phyloP scores from a whole-genome alignment of 768 basidiomycete species.

The Trametes maxima region DNA sequence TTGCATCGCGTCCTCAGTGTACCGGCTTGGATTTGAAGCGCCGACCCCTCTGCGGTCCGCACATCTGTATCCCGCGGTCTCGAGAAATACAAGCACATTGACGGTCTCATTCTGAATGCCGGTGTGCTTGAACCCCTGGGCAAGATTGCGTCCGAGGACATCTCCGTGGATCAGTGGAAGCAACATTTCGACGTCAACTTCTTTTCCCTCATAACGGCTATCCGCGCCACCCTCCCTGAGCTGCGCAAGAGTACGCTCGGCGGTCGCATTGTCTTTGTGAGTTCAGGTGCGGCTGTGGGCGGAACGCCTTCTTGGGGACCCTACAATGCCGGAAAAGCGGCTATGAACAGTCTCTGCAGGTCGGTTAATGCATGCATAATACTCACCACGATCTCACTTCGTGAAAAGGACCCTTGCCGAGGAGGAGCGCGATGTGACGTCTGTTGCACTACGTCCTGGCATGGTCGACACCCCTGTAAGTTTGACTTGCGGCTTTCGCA shows the following conservation, averaged over 20 bases:
- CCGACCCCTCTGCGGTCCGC: conserved; percentile 57
- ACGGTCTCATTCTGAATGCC: conserved; percentile 86
- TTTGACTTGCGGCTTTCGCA: not conserved
- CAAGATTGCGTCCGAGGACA: conserved; percentile 51
- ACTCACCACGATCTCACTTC: not conserved
- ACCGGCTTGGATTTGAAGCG: conserved; percentile 45
- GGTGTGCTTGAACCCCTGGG: conserved; percentile 73
- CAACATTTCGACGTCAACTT: conserved; percentile 84
- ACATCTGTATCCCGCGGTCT: conserved; percentile 56
- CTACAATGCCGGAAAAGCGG: conserved; percentile 85
- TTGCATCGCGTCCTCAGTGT: conserved; percentile 5
- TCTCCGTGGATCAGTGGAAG: conserved; percentile 64
- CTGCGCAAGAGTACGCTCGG: conserved; percentile 60
- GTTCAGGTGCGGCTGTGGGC: conserved; percentile 81
- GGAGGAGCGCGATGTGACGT: conserved; percentile 77
- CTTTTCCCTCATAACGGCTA: conserved; percentile 75
- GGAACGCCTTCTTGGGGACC: conserved; percentile 74
- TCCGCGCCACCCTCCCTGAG: conserved; percentile 68
- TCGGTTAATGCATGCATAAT: conserved; percentile 29
- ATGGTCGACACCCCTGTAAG: conserved; percentile 81
- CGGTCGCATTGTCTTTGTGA: conserved; percentile 78
- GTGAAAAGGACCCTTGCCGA: conserved; percentile 70
- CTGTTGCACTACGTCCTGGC: conserved; percentile 84
- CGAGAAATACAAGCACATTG: conserved; percentile 62
- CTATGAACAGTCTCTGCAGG: conserved; percentile 86